These are phyloP conservation scores for Lachnellula subtilissima DNA, from an alignment of 2,329 filamentous ascomycete species.

Conservation along the genomic window DNA sequence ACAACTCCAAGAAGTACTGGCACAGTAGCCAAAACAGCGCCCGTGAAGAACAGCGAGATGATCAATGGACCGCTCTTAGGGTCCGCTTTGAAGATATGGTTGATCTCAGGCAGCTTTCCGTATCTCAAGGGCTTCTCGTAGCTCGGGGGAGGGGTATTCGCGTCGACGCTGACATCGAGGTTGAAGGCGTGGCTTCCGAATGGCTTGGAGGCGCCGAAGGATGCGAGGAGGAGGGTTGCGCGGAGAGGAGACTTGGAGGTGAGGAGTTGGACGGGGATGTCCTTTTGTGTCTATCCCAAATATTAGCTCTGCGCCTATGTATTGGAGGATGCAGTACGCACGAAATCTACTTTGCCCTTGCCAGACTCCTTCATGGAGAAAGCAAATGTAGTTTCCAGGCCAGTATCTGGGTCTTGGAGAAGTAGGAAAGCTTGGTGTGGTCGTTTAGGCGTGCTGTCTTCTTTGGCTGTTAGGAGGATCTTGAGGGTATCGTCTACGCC, in stretches of 20 bases:
- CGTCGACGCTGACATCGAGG: constrained; percentile 60
- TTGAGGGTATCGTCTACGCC: constrained; percentile 70
- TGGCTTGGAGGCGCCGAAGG: constrained; percentile 70
- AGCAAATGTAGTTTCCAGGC: constrained; percentile 82
- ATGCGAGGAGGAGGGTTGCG: constrained; percentile 79
- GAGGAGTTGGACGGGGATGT: constrained; percentile 80
- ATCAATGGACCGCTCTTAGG: constrained; percentile 75
- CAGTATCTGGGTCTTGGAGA: constrained; percentile 66
- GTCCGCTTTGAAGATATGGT: constrained; percentile 82
- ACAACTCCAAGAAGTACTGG: constrained; percentile 69
- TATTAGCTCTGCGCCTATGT: constrained; percentile 14
- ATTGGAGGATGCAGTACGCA: constrained; percentile 43
- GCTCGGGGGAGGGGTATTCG: constrained; percentile 52
- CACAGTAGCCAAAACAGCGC: constrained; percentile 67
- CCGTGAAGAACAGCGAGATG: constrained; percentile 72
- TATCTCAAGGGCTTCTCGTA: constrained; percentile 73
- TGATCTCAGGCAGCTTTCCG: constrained; percentile 76
- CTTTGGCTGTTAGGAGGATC: constrained; percentile 73
- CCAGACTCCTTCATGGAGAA: constrained; percentile 81
- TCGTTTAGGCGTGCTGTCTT: constrained; percentile 71
- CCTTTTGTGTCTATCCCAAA: constrained; percentile 68
- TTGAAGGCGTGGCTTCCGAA: constrained; percentile 70
- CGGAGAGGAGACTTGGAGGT: constrained; percentile 61
- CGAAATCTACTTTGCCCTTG: constrained; percentile 79
- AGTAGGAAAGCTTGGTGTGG: constrained; percentile 94